Conservation (phyloP, 345 rosid species). For the Linum trigynum region DNA sequence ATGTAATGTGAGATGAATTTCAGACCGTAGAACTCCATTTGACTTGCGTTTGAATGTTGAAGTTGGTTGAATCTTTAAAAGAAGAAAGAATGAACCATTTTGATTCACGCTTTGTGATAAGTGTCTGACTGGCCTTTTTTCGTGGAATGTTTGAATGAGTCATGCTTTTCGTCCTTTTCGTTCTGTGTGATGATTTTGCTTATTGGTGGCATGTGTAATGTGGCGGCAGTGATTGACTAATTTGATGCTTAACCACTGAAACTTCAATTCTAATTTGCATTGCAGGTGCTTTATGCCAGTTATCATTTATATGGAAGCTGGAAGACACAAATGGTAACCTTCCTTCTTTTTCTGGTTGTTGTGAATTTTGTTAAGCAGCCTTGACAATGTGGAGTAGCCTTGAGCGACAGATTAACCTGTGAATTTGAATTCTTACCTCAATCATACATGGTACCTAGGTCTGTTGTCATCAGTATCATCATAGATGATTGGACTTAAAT, state of each 20-base stretch:
- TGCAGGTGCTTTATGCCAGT: slow-evolving; percentile 82
- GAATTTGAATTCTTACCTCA: neutral
- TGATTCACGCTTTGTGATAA: too few relatives aligned
- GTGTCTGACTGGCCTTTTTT: too few relatives aligned
- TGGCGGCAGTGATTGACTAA: neutral
- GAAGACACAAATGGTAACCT: slow-evolving; percentile 64
- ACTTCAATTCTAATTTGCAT: neutral
- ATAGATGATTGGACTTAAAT: neutral
- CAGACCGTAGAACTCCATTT: too few relatives aligned
- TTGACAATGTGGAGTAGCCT: too few relatives aligned
- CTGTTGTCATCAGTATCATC: neutral
- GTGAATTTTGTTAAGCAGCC: neutral
- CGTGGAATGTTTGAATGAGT: neutral
- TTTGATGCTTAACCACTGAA: neutral
- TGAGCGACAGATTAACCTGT: too few relatives aligned
- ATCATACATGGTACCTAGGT: neutral
- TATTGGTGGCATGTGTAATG: neutral
- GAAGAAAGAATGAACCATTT: too few relatives aligned
- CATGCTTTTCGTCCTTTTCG: neutral
- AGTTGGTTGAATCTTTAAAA: too few relatives aligned
- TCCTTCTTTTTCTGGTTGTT: neutral
- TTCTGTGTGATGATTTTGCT: neutral
- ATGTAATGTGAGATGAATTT: too few relatives aligned
- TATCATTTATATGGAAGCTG: slow-evolving; percentile 61
- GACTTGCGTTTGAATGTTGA: too few relatives aligned